Base-by-base conservation (phyloP, 2,329 filamentous ascomycete genomes). In the Phialemonium atrogriseum region DNA sequence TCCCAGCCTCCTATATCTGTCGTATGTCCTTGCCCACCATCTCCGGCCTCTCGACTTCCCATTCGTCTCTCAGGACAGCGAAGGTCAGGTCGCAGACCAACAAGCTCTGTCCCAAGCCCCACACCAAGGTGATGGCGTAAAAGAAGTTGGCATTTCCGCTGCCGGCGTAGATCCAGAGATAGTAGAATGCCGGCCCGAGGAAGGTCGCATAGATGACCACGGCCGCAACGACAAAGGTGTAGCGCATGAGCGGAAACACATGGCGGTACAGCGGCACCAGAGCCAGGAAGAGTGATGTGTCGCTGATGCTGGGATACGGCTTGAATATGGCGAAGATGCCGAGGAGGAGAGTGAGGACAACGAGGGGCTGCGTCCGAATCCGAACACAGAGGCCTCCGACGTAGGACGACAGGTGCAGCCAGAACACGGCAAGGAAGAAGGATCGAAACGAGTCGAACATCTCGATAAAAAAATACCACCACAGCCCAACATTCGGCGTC, bases 401-500 rank as follows among this genome's bases (percentile, higher is more conserved):
- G 58, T 98, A 98, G 23, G 84, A 82, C 1, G 83, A 77, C 36
- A 96, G 76, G 53, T 98, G 91, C 38, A 98, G 72, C 87, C 93
- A 96, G 63, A 98, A 98, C 29, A 98, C 88, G 33, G 84, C 91
- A 4, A 98, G 73, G 68, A 96, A 98, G 68, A 98, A 98, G 46
- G 83, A 80, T 23, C 91, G 76, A 70, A 98, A 98, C 1, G 88
- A 89, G 60, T 98, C 91, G 55, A 98, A 98, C 78, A 98, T 98
- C 54, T 98, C 89, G 45, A 93, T 94, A 54, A 98, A 96, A 62
- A 98, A 98, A 60, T 98, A 98, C 91, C 91, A 98, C 91, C 91
- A 98, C 2, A 98, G 68, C 2, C 91, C 91, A 18, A 93, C 83
- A 44, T 96, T 98, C 10, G 91, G 91, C 0, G 89, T 93, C 24